Evolutionary conservation across 129 eudicot species (phyloP).

Genomic region (Calendula officinalis): DNA sequence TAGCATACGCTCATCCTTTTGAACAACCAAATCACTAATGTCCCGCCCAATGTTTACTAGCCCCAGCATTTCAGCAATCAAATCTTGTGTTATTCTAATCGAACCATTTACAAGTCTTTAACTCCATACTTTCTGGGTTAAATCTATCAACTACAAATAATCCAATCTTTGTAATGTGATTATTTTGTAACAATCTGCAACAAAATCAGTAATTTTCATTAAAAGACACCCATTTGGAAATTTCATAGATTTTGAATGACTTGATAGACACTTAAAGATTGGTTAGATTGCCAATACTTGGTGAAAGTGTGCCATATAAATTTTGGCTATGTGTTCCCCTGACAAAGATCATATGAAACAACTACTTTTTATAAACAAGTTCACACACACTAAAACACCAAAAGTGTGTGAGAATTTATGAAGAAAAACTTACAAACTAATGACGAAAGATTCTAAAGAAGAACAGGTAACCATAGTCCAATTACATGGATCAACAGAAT

Average conservation of each 20-base stretch:
- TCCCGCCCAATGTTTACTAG: too few species aligned
- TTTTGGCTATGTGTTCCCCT: constrained; percentile 92
- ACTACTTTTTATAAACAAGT: too few species aligned
- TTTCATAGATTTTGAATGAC: background rate
- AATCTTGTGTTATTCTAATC: too few species aligned
- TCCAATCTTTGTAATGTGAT: constrained; percentile 34
- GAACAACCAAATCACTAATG: too few species aligned
- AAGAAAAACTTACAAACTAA: constrained; percentile 68
- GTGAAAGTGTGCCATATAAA: constrained; percentile 73
- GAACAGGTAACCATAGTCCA: constrained; percentile 97
- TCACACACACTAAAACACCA: constrained; percentile 13
- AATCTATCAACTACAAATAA: too few species aligned
- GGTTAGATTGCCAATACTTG: constrained; percentile 87
- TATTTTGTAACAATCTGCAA: constrained; percentile 76
- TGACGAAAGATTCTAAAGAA: constrained; percentile 63
- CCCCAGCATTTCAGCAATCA: too few species aligned
- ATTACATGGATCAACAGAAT: constrained; percentile 95
- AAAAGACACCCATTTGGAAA: constrained; percentile 3
- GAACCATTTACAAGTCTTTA: too few species aligned
- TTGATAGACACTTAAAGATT: constrained; percentile 55
- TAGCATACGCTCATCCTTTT: too few species aligned
- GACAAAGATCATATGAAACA: constrained; percentile 20
- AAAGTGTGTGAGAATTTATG: background rate
- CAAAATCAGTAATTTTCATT: constrained; percentile 6
- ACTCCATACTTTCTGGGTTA: too few species aligned